A percentile compares a stretch with the other conserved stretches of the same genome.
phyloP scores from a whole-genome alignment of 768 basidiomycete genomes.

The Russula compacta region DNA sequence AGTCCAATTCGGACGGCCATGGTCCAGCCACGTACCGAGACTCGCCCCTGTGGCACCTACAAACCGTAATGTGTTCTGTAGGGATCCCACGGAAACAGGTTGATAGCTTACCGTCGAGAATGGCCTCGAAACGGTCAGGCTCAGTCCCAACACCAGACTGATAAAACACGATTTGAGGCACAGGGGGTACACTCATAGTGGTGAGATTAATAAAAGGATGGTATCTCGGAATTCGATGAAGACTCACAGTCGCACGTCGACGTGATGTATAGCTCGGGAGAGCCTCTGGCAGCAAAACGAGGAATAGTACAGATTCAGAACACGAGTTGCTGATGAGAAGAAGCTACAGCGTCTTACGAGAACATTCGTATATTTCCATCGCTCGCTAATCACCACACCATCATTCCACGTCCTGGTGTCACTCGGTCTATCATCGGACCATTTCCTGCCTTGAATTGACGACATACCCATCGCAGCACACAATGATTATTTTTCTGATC shows the following conservation, averaged over 20 bases:
- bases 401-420: constrained; percentile 62
- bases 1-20: not conserved
- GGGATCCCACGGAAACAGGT: not conserved
- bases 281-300: constrained; percentile 21
- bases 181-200: constrained; percentile 20
- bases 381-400: constrained; percentile 28
- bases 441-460: not conserved
- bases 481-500: constrained; percentile 39
- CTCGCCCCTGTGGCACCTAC: constrained; percentile 56
- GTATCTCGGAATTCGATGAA: not conserved
- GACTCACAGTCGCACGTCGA: constrained; percentile 26
- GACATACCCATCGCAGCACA: constrained; percentile 69
- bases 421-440: not conserved
- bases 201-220: not conserved
- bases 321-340: not conserved
- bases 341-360: constrained; percentile 20
- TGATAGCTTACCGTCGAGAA: constrained; percentile 43
- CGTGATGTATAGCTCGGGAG: constrained; percentile 26
- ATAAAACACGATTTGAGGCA: constrained; percentile 28
- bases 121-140: constrained; percentile 46
- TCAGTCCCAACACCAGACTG: constrained; percentile 43
- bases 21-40: constrained; percentile 35
- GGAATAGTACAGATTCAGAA: not conserved
- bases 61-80: constrained; percentile 5
- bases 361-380: constrained; percentile 29